Conservation (phyloP, 2,329 filamentous ascomycete genomes). For the Lachnellula subtilissima region DNA sequence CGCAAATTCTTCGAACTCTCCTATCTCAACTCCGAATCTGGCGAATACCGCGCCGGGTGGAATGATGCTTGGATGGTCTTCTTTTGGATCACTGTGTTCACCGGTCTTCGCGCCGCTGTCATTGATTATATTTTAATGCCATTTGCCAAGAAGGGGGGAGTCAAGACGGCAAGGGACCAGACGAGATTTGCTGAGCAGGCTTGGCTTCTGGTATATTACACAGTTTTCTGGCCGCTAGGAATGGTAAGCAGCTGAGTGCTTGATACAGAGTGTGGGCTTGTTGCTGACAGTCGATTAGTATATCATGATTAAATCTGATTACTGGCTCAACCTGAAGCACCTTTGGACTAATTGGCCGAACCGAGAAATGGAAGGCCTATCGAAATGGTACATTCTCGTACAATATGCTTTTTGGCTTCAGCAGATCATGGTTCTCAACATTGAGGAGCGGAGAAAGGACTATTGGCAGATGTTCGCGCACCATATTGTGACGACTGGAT, state of each 20-base stretch:
- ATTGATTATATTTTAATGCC: conserved; percentile 88
- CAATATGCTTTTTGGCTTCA: conserved; percentile 94
- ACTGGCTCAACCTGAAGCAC: conserved; percentile 70
- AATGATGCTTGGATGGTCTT: conserved; percentile 75
- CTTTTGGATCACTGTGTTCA: conserved; percentile 80
- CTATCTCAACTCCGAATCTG: conserved; percentile 67
- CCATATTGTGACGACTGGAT: conserved; percentile 80
- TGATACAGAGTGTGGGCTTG: not conserved
- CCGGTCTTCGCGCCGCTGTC: conserved; percentile 72
- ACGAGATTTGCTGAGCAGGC: conserved; percentile 90
- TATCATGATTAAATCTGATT: conserved; percentile 70
- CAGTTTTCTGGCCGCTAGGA: conserved; percentile 75
- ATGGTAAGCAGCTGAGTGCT: conserved; percentile 52
- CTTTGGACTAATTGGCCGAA: conserved; percentile 85
- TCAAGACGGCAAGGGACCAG: conserved; percentile 70
- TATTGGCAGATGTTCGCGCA: conserved; percentile 95
- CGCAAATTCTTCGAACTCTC: conserved; percentile 83
- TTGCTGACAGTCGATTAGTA: conserved; percentile 51
- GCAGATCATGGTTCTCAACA: conserved; percentile 89
- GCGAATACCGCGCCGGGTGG: conserved; percentile 68
- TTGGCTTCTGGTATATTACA: conserved; percentile 84
- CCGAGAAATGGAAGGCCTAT: conserved; percentile 65
- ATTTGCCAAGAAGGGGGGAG: conserved; percentile 65
- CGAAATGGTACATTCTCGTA: conserved; percentile 85
- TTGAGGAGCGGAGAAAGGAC: conserved; percentile 91